Base-by-base conservation (phyloP, 352 stramenopile genomes). In the Globisporangium carolinianum region DNA sequence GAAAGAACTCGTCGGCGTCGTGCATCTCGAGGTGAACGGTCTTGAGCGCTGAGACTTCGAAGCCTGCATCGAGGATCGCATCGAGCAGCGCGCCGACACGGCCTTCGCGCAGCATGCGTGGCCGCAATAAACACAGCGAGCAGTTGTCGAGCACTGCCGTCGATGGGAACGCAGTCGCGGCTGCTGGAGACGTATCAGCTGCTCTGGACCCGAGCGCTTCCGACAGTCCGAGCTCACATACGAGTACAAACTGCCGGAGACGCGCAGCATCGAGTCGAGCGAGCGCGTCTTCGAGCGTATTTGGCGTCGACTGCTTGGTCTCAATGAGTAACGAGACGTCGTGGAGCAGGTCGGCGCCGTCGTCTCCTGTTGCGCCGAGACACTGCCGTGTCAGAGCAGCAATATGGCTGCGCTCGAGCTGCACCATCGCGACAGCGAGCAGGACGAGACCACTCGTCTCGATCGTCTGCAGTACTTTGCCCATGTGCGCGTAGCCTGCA, bases 11-110 rank as follows among this genome's bases (percentile, higher is more conserved):
- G 45, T 94, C 75, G 0, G 87, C 89, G 43, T 86, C 68, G 14
- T 73, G 66, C 58, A 87, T 85, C 17, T 87, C 76, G 15, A 98
- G 66, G 24, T 85, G 77, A 55, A 97, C 76, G 43, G 86, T 72
- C 61, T 95, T 85, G 32, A 97, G 66, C 1, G 91, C 92, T 17
- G 88, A 96, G 14, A 98, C 66, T 50, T 97, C 85, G 65, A 95
- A 97, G 12, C 86, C 89, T 11, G 80, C 65, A 7, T 51, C 55
- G 24, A 95, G 38, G 45, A 98, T 95, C 7, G 70, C 70, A 38
- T 90, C 58, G 38, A 98, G 56, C 17, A 98, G 76, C 11, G 80
- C 67, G 11, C 93, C 91, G 1, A 81, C 67, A 11, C 75, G 60
- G 36, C 77, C 75, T 49, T 89, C 80, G 14, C 72, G 72, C 10